Base-by-base conservation (phyloP, 305 asterid genomes). In the Fraxinus platypoda region DNA sequence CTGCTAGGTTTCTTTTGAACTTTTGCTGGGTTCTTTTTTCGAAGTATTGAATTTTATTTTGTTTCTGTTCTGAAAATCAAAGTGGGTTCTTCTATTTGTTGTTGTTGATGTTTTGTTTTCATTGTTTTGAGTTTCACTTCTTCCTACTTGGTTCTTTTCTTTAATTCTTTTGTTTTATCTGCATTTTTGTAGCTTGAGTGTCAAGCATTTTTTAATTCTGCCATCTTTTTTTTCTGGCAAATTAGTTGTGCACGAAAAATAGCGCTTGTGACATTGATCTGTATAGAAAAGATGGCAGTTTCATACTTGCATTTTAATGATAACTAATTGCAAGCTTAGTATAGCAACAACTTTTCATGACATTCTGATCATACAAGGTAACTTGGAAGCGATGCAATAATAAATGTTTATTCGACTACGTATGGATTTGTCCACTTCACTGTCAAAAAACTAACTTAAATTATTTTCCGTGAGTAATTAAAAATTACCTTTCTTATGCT, bases 1-100 rank as follows among this genome's bases (percentile, higher is more conserved):
- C 7, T 13, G 31, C 74, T 37, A 21, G 76, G 38, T 78, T 82
- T 64, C 30, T 77, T 38, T 41, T 75, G 46, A 21, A 79, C 64
- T 76, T 43, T 17, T 31, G 43, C 35, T 7, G 35, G 80, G 23
- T 57, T 57, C 2, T 57, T 8, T n/a, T 2, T 57, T 57, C 25
- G 17, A 25, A 66, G 34, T 26, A 9, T 23, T 66, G 17, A 1
- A 25, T 66, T 66, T 28, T 66, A 66, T 26, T 28, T 28, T 26
- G 35, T 26, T 25, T 26, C 74, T 25, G 17, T 11, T 19, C 68
- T 57, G 68, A 6, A 19, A 57, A 57, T 19, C 68, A 7, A 19
- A 4, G 74, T 25, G 74, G 35, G 19, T 26, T 66, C 35, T 66
- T 9, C 17, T 64, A 11, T 25, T 25, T 64, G 31, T 23, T 9